Evolutionary conservation across 1,139 yeast species (phyloP), one percentile per base, ranked within the genome.

Genomic region (Kodamaea derodonti): DNA sequence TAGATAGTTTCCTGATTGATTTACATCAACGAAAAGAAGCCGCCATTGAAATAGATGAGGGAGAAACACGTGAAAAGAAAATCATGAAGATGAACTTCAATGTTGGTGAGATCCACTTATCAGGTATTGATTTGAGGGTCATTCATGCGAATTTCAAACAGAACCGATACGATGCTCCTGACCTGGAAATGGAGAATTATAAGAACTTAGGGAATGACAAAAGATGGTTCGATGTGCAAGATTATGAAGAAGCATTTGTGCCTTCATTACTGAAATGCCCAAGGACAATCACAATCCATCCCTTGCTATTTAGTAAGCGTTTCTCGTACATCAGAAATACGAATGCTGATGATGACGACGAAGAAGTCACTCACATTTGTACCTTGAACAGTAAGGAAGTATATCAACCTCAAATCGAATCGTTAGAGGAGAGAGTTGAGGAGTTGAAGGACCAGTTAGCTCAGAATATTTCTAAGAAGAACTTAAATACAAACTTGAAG

Each of bases 21-120:
- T 51, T 69, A 20, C 73, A 67, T 40, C 74, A 51, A 46, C 48
- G 72, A 24, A 69, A 65, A 36, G 74, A 69, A 40, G 60, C 66
- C 11, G 47, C 60, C 15, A 49, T 60, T 7, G 50, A 56, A 18
- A 49, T 57, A 7, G 60, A 63, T 34, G 69, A 65, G 30, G 65
- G 54, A 7, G 42, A 59, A 15, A 49, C 63, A 0, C 47, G 54
- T 20, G 56, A 56, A 30, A 54, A 56, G 33, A 56, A 58, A 32
- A 54, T 62, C 4, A 56, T 58, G 58, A 69, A 68, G 44, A 70
- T 70, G 76, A 59, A 56, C 35, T 66, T 70, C 47, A 62, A 69
- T 45, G 40, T 66, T 15, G 75, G 72, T 2, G 73, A 69, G 40
- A 64, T 68, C 4, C 64, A 60, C 31, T 50, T 69, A 24, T 46